A percentile compares a stretch with the other conserved stretches of the same genome.
Evolutionary conservation across 75 land plant species (phyloP).

Genomic region (Ceratopteris richardii): DNA sequence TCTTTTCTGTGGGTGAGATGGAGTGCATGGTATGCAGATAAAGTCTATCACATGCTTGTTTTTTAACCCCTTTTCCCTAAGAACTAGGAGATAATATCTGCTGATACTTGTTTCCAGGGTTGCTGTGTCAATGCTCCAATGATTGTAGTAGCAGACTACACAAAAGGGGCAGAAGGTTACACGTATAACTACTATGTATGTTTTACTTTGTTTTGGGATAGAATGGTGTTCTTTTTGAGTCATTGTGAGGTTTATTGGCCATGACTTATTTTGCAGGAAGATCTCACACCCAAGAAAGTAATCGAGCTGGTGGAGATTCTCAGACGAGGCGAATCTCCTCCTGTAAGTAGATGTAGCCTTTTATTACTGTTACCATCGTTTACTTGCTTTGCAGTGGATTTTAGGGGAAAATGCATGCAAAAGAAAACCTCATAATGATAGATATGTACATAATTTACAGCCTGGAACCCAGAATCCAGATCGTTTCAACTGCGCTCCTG

Average conservation of each 20-base stretch:
- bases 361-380: not conserved
- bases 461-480: slow-evolving; percentile 85
- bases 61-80: too few relatives aligned
- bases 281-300: slow-evolving; percentile 79
- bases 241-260: slow-evolving; percentile 3
- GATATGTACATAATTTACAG: slow-evolving; percentile 30
- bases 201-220: not conserved
- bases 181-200: slow-evolving; percentile 93
- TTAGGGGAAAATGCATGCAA: not conserved
- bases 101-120: slow-evolving; percentile 79
- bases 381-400: not conserved
- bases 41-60: too few relatives aligned
- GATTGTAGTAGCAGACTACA: slow-evolving; percentile 94
- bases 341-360: slow-evolving; percentile 34
- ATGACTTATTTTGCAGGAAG: slow-evolving; percentile 54
- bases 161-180: slow-evolving; percentile 91
- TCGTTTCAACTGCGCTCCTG: slow-evolving; percentile 67
- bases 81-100: too few relatives aligned
- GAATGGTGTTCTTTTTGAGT: not conserved
- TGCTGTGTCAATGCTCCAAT: slow-evolving; percentile 99
- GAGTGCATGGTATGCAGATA: slow-evolving; percentile 99
- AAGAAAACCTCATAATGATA: not conserved
- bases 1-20: slow-evolving; percentile 99
- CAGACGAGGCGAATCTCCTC: slow-evolving; percentile 73
- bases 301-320: slow-evolving; percentile 92